phyloP scores from a whole-genome alignment of 2,329 filamentous ascomycete genomes.

The Gnomoniopsis smithogilvyi region DNA sequence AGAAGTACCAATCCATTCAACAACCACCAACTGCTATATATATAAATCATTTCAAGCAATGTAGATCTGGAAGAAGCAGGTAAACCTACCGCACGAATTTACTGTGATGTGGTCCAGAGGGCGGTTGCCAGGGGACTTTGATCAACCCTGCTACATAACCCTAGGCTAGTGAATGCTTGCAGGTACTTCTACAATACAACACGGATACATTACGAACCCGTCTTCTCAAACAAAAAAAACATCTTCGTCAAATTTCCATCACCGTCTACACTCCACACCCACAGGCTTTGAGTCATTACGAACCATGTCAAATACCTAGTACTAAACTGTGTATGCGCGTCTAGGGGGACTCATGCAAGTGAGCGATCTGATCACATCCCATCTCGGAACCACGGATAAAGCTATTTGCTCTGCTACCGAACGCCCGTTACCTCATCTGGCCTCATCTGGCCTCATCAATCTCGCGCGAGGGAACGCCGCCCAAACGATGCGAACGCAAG shows the following conservation, averaged over 20 bases:
- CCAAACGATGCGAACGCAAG: not conserved
- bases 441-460: not conserved
- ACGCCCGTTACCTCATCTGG: not conserved
- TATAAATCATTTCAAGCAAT: too few relatives aligned
- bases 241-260: not conserved
- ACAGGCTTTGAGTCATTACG: not conserved
- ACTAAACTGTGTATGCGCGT: not conserved
- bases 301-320: not conserved
- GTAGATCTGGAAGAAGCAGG: too few relatives aligned
- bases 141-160: too few relatives aligned
- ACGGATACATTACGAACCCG: too few relatives aligned
- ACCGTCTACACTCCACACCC: not conserved
- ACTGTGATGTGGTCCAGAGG: too few relatives aligned
- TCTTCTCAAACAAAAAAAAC: too few relatives aligned
- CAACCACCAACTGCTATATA: too few relatives aligned
- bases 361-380: not conserved
- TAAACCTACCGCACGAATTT: too few relatives aligned
- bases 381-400: not conserved
- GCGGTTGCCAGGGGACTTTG: too few relatives aligned
- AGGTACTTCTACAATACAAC: too few relatives aligned
- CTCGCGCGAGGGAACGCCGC: not conserved
- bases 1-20: too few relatives aligned
- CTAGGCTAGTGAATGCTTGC: too few relatives aligned
- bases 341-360: not conserved
- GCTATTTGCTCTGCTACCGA: not conserved